These are phyloP conservation scores for Boletus calvinii DNA, from an alignment of 1,284 basidiomycete genomes.

Conservation along the genomic window DNA sequence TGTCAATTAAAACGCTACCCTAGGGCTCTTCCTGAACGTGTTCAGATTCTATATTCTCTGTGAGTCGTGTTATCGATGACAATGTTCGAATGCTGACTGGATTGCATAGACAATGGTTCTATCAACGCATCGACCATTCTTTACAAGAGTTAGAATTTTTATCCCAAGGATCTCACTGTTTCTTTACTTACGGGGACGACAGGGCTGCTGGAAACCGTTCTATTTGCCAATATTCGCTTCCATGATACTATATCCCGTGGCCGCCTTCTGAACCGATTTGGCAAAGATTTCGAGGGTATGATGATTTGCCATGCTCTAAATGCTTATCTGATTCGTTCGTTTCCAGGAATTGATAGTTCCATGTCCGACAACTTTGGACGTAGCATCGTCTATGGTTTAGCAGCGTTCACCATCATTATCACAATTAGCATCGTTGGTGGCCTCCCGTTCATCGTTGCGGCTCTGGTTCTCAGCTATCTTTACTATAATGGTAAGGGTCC, in stretches of 20 bases:
- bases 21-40: slow-evolving; percentile 65
- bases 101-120: slow-evolving; percentile 56
- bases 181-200: slow-evolving; percentile 20
- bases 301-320: not conserved
- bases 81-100: slow-evolving; percentile 10
- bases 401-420: slow-evolving; percentile 62
- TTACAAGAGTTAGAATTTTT: slow-evolving; percentile 60
- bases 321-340: not conserved
- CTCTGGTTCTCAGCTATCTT: slow-evolving; percentile 56
- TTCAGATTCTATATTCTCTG: slow-evolving; percentile 67
- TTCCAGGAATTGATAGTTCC: slow-evolving; percentile 75
- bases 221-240: slow-evolving; percentile 91
- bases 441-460: slow-evolving; percentile 65
- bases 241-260: slow-evolving; percentile 92
- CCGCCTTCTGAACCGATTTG: slow-evolving; percentile 84
- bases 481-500: slow-evolving; percentile 65
- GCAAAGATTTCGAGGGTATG: slow-evolving; percentile 91
- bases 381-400: slow-evolving; percentile 61
- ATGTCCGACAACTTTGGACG: slow-evolving; percentile 86
- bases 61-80: slow-evolving; percentile 32
- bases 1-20: slow-evolving; percentile 7
- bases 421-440: slow-evolving; percentile 86
- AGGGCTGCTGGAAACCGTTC: slow-evolving; percentile 78
- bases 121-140: slow-evolving; percentile 69
- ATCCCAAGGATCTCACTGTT: not conserved